A percentile compares a stretch with the other conserved stretches of the same genome.
Conservation (phyloP, 441 rosid species). For the Arabidopsis lyrata region DNA sequence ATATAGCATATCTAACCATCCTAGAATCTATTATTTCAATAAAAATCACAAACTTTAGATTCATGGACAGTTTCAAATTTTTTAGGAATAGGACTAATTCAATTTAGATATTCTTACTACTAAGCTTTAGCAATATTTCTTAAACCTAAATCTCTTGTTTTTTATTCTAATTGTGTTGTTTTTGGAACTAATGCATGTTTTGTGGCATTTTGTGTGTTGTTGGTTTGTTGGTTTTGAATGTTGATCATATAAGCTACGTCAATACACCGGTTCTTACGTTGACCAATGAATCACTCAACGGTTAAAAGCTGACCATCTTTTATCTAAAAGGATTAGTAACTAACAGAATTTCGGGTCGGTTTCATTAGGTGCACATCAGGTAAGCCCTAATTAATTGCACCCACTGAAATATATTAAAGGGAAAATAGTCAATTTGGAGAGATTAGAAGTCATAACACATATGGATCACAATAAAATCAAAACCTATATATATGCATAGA, state of each 20-base stretch:
- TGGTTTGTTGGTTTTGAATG: constrained; percentile 7
- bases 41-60: neutral
- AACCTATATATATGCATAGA: neutral
- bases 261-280: neutral
- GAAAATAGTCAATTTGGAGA: constrained; percentile 21
- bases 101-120: neutral
- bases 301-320: constrained; percentile 15
- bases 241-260: constrained; percentile 10
- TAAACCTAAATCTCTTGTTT: neutral
- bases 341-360: constrained; percentile 14
- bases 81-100: neutral
- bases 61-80: neutral
- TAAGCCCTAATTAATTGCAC: constrained; percentile 22
- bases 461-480: constrained; percentile 14
- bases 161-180: neutral
- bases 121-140: neutral
- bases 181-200: neutral
- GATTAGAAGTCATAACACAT: constrained; percentile 10
- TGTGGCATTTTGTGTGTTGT: neutral
- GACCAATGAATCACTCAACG: constrained; percentile 11
- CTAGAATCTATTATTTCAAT: neutral
- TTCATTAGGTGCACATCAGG: constrained; percentile 22
- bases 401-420: neutral
- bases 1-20: neutral
- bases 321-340: constrained; percentile 18